phyloP scores from a whole-genome alignment of 129 eudicot genomes.

The Erigeron canadensis region DNA sequence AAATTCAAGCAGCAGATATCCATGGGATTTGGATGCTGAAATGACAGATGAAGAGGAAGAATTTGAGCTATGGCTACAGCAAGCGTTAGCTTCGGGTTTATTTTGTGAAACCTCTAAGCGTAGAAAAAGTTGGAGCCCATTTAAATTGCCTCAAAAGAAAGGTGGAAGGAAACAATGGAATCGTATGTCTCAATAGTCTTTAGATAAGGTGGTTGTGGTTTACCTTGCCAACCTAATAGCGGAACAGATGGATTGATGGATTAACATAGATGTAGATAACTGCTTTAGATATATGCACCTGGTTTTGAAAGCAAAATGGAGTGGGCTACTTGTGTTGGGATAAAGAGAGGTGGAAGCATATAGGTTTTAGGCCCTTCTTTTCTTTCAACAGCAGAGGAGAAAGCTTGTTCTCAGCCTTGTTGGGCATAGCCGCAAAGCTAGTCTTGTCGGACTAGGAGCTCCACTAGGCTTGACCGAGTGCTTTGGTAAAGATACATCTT shows the following conservation, averaged over 20 bases:
- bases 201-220: background rate
- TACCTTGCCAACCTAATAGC: background rate
- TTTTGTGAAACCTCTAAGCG: slow-evolving; percentile 83
- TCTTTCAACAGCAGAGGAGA: too few species aligned
- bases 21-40: slow-evolving; percentile 91
- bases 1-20: slow-evolving; percentile 56
- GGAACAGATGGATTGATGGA: background rate
- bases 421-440: too few species aligned
- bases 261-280: slow-evolving; percentile 11
- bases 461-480: too few species aligned
- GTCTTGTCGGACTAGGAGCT: too few species aligned
- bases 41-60: slow-evolving; percentile 93
- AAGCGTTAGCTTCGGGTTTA: slow-evolving; percentile 92
- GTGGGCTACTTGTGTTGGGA: background rate
- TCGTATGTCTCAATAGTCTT: slow-evolving; percentile 26
- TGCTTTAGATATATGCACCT: slow-evolving; percentile 2
- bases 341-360: too few species aligned
- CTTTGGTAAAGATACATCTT: too few species aligned
- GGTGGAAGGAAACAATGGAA: slow-evolving; percentile 63
- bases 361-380: too few species aligned
- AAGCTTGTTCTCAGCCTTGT: too few species aligned
- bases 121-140: slow-evolving; percentile 94
- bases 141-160: slow-evolving; percentile 70
- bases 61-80: slow-evolving; percentile 89
- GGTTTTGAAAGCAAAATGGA: background rate